Evolutionary conservation across 2,329 filamentous ascomycete genomes (phyloP), one percentile per base, ranked within the genome.

Genomic region (Fusarium gaditjirri): DNA sequence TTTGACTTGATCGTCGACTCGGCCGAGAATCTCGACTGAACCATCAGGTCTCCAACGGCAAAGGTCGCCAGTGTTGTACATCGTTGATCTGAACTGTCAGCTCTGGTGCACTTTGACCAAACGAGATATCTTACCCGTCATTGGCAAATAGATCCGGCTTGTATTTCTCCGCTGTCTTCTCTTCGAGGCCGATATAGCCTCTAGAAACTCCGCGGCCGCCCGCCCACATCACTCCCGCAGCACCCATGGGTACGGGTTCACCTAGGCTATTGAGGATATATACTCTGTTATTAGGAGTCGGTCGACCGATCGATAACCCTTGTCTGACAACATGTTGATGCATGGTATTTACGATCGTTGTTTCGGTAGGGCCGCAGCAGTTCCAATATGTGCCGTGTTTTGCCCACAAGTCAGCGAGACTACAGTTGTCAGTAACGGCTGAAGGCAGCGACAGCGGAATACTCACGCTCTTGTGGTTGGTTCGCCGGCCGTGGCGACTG

Each of bases 41-140:
- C 89, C 88, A 72, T 88, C 84, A 5, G 81, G 75, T 41, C 82
- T 81, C 88, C 88, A 90, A 17, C 83, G 81, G 23, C 86, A 87
- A 27, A 90, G 82, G 71, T 91, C 89, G 11, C 88, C 89, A 4
- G 89, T 90, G 73, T 88, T 88, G 79, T 88, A 90, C 85, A 90
- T 89, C 11, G 8, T 42, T 17, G 65, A 68, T 49, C 65, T 68
- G 46, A 21, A 31, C 4, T 29, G 62, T 73, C 16, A 73, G 70
- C 38, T 17, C 27, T 33, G n/a, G 31, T 8, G 13, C 12, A 6
- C 16, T 9, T 6, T 14, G 8, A 9, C 7, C 4, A 27, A 21
- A 36, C n/a, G 10, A 33, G 31, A 16, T 9, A 17, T 72, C 82
- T 76, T 79, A 88, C 86, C 87, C 86, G 66, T 89, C 83, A 47